Base-by-base conservation (phyloP, 2,329 filamentous ascomycete species). In the Arachnomyces sp. region DNA sequence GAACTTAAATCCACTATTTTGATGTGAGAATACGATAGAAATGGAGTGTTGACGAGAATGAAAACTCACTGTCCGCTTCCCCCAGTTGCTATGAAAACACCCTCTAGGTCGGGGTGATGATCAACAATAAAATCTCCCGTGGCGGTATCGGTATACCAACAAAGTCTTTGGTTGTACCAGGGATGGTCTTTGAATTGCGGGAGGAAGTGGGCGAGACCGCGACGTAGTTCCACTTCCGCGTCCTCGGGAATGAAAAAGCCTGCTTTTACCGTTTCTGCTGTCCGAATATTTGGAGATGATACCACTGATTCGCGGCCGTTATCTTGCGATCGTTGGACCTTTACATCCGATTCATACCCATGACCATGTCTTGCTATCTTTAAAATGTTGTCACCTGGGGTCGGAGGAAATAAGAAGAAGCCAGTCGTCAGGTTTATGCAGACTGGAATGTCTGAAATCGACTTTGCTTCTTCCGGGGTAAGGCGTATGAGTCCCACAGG, bases 401-500 rank as follows among this genome's bases (percentile, higher is more conserved):
- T 25, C 9, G 21, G 21, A 12, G 75, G 75, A 43, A 78, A 76
- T 37, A 71, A 66, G 49, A 77, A 77, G 32, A 74, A 69, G 3
- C 74, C 72, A 1, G 61, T 66, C 4, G 60, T 61, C 44, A 71
- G 63, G 51, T 69, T 71, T 37, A 72, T 53, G 37, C 70, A 54
- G 4, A 87, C 83, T 0, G 89, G 89, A 54, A 81, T 78, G 28
- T 76, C 65, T 31, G 68, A 69, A 8, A 95, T 68, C 3, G 62
- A 61, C 12, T 69, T 67, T 62, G 89, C 79, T 62, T 95, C 89
- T 4, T 75, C 74, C 12, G 77, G 67, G 0, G 79, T 83, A 51
- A 96, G 74, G 47, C 78, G 72, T 49, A 95, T 68, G 65, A 93
- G 95, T 9, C 76, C 83, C 17, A 96, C 59, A 0, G 78, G 76